Percentiles rank a stretch among this genome's conserved stretches.
Conservation (phyloP, 1,139 yeast genomes). For the Magnusiomyces ingens region DNA sequence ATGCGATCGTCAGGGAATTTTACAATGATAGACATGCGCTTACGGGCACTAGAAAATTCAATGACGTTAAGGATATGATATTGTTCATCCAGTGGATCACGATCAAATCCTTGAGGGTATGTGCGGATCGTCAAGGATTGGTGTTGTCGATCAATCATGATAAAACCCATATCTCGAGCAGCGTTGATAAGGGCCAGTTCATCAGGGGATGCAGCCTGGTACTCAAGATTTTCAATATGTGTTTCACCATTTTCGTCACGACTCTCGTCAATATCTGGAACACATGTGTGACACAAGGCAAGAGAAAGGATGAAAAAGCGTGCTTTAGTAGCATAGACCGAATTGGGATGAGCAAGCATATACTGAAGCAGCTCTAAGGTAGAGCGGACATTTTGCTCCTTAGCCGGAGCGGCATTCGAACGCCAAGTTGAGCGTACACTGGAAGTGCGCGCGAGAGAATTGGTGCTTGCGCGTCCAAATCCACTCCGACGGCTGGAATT, state of each 20-base stretch:
- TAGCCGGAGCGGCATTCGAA: conserved; percentile 33
- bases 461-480: conserved; percentile 49
- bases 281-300: conserved; percentile 85
- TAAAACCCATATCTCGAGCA: conserved; percentile 88
- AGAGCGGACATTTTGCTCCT: conserved; percentile 38
- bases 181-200: conserved; percentile 90
- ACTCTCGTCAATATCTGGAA: conserved; percentile 50
- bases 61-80: conserved; percentile 73
- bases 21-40: conserved; percentile 89
- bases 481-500: conserved; percentile 8
- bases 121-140: conserved; percentile 58
- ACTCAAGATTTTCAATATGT: conserved; percentile 49
- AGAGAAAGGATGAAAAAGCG: conserved; percentile 72
- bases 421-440: conserved; percentile 29
- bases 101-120: conserved; percentile 77
- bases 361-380: conserved; percentile 60
- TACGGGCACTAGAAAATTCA: conserved; percentile 82
- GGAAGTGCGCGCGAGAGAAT: conserved; percentile 31
- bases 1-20: conserved; percentile 73
- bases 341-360: conserved; percentile 64
- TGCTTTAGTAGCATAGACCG: conserved; percentile 64
- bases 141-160: conserved; percentile 63
- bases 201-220: conserved; percentile 95
- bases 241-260: conserved; percentile 30
- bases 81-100: conserved; percentile 53